Evolutionary conservation across 805 yeast genomes (phyloP).

Genomic region (Metschnikowia shivogae): DNA sequence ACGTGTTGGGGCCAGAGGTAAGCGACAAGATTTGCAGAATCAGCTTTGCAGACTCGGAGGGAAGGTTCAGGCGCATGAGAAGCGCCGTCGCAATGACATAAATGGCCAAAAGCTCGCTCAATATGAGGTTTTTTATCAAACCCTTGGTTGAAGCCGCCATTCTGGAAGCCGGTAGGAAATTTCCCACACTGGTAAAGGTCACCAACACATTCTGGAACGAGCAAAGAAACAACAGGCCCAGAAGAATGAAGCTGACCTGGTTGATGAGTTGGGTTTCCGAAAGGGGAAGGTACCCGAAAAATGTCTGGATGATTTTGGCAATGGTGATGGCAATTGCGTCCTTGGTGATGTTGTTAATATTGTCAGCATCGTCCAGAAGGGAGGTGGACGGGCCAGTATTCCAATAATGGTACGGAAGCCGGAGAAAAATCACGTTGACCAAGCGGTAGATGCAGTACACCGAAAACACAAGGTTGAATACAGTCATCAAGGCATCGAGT

Average conservation of each 20-base stretch:
- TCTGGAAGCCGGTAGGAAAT: conserved; percentile 25
- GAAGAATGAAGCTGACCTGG: conserved; percentile 47
- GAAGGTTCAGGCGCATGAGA: conserved; percentile 46
- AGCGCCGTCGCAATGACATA: conserved; percentile 51
- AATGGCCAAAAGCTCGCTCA: conserved; percentile 46
- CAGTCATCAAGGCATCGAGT: conserved; percentile 3
- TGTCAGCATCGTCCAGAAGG: conserved; percentile 9
- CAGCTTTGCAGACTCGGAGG: conserved; percentile 40
- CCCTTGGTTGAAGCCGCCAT: conserved; percentile 14
- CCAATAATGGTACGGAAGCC: conserved; percentile 32
- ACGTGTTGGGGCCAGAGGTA: conserved; percentile 13
- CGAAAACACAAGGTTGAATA: conserved; percentile 31
- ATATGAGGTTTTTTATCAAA: conserved; percentile 36
- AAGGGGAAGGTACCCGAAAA: conserved; percentile 23
- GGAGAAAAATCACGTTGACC: conserved; percentile 37
- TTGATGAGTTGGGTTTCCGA: conserved; percentile 41
- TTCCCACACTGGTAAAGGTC: conserved; percentile 53
- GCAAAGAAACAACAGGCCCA: conserved; percentile 56
- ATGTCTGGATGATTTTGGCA: conserved; percentile 34
- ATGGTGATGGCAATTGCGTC: conserved; percentile 50
- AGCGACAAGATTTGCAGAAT: conserved; percentile 37
- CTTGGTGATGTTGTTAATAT: conserved; percentile 19
- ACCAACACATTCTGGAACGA: conserved; percentile 61
- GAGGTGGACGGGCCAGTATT: conserved; percentile 7
- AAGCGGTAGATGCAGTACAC: conserved; percentile 49